Evolutionary conservation across 2,329 filamentous ascomycete species (phyloP).

Genomic region (Fusarium subglutinans): DNA sequence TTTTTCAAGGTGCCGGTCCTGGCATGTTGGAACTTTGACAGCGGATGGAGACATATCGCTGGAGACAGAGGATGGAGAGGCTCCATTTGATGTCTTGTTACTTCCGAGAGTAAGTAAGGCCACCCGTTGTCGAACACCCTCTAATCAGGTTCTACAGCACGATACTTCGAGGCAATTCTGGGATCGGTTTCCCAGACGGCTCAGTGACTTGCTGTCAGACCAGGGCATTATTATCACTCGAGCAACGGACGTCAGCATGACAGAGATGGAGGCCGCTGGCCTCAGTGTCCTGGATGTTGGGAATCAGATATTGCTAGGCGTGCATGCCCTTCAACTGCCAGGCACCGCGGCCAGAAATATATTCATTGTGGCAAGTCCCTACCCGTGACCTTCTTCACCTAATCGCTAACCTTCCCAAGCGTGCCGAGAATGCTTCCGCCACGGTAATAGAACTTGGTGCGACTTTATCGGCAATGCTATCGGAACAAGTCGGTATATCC

Average conservation of each 20-base stretch:
- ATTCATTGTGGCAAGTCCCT: background rate
- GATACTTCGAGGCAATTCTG: background rate
- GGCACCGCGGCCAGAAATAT: background rate
- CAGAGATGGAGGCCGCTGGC: accelerated
- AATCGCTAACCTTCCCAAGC: background rate
- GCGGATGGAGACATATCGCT: background rate
- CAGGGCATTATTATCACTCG: background rate
- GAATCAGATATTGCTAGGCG: background rate
- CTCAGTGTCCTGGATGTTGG: background rate
- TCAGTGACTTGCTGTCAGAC: accelerated
- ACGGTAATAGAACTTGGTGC: background rate
- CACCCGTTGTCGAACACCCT: accelerated
- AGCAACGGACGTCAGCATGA: accelerated
- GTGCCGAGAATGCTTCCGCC: background rate
- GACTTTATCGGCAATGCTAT: background rate
- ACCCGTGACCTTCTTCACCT: accelerated
- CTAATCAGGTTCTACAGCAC: background rate
- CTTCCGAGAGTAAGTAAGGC: background rate
- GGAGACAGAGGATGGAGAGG: too few species aligned
- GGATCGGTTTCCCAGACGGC: background rate
- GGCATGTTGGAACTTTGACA: background rate
- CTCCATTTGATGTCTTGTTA: background rate
- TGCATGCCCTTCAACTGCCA: background rate
- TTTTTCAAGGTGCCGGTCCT: background rate
- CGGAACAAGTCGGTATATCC: background rate